A percentile compares a stretch with the other conserved stretches of the same genome.
Conservation (phyloP, 495 filamentous ascomycete species). For the Penicillium psychrofluorescens region DNA sequence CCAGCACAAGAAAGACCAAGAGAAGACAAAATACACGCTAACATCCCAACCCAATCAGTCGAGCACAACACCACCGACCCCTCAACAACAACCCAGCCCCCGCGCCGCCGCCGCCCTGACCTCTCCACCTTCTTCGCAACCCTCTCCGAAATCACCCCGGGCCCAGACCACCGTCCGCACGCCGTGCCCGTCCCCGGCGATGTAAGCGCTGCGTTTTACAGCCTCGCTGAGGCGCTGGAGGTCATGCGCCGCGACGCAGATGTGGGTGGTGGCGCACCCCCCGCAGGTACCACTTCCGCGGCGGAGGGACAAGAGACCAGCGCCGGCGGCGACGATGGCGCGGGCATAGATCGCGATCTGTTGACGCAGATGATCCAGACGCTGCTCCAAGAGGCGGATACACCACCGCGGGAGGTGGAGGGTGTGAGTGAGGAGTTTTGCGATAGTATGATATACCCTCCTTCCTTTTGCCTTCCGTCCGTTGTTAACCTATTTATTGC, state of each 20-base stretch:
- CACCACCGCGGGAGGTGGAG: conserved; percentile 58
- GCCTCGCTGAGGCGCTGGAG: conserved; percentile 52
- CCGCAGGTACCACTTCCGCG: neutral
- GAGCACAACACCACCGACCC: conserved; percentile 66
- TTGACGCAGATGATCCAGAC: conserved; percentile 54
- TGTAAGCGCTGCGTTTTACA: conserved; percentile 55
- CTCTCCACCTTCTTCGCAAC: conserved; percentile 83
- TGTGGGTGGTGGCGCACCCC: too few species aligned
- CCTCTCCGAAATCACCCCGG: conserved; percentile 56
- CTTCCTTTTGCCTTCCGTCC: neutral
- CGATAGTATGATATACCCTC: conserved; percentile 39
- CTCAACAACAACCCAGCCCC: conserved; percentile 19
- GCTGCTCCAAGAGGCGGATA: conserved; percentile 55
- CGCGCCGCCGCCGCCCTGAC: conserved; percentile 60
- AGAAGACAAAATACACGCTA: neutral
- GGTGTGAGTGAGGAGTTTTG: conserved; percentile 78
- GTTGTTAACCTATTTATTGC: neutral
- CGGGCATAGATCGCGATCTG: conserved; percentile 29
- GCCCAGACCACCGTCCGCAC: conserved; percentile 42
- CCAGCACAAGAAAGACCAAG: neutral
- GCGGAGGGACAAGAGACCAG: conserved; percentile 7
- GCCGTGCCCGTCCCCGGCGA: conserved; percentile 67
- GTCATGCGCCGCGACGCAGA: conserved; percentile 33
- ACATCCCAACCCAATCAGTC: conserved; percentile 42
- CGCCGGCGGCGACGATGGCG: conserved; percentile 2